Base-by-base conservation (phyloP, 768 basidiomycete species). In the Leccinum broughii region DNA sequence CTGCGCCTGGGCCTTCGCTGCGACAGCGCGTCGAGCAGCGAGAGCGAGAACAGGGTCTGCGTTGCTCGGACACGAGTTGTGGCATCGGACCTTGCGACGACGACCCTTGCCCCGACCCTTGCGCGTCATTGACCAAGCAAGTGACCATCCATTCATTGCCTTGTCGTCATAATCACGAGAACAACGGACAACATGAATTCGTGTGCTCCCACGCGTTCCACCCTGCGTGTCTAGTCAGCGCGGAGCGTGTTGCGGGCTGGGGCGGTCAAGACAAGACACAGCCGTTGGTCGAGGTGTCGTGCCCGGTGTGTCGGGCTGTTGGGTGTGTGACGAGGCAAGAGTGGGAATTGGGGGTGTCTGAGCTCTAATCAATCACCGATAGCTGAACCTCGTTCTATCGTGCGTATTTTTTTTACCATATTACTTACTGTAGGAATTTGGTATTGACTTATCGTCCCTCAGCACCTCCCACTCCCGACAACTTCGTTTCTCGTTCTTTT, bases 11-110 rank as follows among this genome's bases (percentile, higher is more conserved):
- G 0, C 80, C 79, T 35, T 89, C 89, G 6, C 74, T 92, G 49
- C 87, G 91, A 28, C 84, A 92, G 70, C 82, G 85, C 6, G 78
- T 93, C 17, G 91, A 93, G 71, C 80, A 82, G 60, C 79, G 83
- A 57, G 91, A 92, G 72, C 82, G 86, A 22, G 88, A 90, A 69
- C 80, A 83, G 22, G 90, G 89, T 1, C 68, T 90, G 65, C 78
- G 91, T 53, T 93, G 91, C 70, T 83, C 77, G 41, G 90, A 92
- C 66, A 74, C 85, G 30, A 85, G 84, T 61, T 93, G 91, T 71
- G 89, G 88, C 3, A 70, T 91, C 30, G 91, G 89, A 0, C 89
- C 89, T 7, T 85, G 83, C 14, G 89, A 90, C 58, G 89, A 90
- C 15, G 87, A 89, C 48, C 88, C 88, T 14, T 74, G 73, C 49